These are phyloP conservation scores for Chaetomium olivaceum DNA, from an alignment of 2,329 filamentous ascomycete genomes.

Conservation along the genomic window DNA sequence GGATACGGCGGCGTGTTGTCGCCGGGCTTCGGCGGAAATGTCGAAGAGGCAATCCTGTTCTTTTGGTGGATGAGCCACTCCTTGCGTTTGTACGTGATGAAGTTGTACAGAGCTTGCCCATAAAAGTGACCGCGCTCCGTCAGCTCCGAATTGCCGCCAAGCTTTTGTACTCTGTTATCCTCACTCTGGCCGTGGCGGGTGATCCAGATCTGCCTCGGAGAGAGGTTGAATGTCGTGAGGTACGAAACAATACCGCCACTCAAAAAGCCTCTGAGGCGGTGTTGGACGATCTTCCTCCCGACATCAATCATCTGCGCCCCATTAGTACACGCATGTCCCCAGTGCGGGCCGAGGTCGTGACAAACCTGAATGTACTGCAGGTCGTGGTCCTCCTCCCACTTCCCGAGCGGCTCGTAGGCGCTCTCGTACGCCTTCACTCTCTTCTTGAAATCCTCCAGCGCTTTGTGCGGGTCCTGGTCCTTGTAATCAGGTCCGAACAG, in stretches of 20 bases:
- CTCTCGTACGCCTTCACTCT: slow-evolving; percentile 92
- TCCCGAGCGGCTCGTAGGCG: slow-evolving; percentile 85
- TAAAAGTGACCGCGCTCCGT: slow-evolving; percentile 80
- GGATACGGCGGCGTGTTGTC: slow-evolving; percentile 95
- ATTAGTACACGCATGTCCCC: not conserved
- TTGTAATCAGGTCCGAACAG: slow-evolving; percentile 94
- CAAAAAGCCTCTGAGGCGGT: slow-evolving; percentile 88
- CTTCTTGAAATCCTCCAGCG: slow-evolving; percentile 87
- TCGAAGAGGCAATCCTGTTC: slow-evolving; percentile 71
- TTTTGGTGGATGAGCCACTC: slow-evolving; percentile 83
- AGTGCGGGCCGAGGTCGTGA: not conserved
- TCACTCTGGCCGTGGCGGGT: slow-evolving; percentile 89
- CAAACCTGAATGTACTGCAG: slow-evolving; percentile 85
- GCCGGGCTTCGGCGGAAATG: slow-evolving; percentile 86
- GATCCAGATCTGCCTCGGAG: slow-evolving; percentile 96
- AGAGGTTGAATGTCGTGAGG: slow-evolving; percentile 93
- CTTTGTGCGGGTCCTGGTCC: slow-evolving; percentile 83
- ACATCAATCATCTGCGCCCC: slow-evolving; percentile 82
- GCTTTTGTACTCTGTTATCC: slow-evolving; percentile 84
- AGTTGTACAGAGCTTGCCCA: slow-evolving; percentile 74
- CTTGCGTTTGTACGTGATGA: slow-evolving; percentile 77
- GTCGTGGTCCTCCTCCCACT: slow-evolving; percentile 85
- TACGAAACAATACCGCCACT: slow-evolving; percentile 93
- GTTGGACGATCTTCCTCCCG: slow-evolving; percentile 87
- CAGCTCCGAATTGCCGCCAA: slow-evolving; percentile 86